Conservation (phyloP, 805 yeast genomes). For the Nakazawaea ishiwadae region DNA sequence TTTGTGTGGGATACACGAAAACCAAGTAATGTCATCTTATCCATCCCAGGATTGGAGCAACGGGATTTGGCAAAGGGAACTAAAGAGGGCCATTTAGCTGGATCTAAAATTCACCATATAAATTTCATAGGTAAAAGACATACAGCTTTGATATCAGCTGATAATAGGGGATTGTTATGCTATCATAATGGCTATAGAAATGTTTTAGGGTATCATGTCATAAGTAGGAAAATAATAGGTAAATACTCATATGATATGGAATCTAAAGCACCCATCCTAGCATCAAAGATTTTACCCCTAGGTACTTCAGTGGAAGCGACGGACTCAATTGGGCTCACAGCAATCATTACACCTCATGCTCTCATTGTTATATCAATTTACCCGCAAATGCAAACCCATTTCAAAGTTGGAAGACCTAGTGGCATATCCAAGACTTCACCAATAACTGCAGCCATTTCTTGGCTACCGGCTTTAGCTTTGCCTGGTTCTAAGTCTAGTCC, state of each 20-base stretch:
- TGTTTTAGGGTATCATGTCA: constrained; percentile 44
- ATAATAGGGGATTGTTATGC: constrained; percentile 51
- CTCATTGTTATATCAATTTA: constrained; percentile 51
- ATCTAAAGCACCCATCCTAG: constrained; percentile 24
- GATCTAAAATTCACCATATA: constrained; percentile 37
- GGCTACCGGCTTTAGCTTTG: constrained; percentile 54
- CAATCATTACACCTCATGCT: constrained; percentile 49
- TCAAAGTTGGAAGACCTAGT: constrained; percentile 46
- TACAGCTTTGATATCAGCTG: constrained; percentile 53
- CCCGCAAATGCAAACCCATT: constrained; percentile 48
- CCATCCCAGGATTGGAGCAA: constrained; percentile 24
- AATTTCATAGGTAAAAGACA: constrained; percentile 46
- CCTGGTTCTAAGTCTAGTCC: constrained; percentile 22
- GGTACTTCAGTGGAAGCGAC: constrained; percentile 51
- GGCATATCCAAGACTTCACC: constrained; percentile 24
- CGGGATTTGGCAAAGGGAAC: constrained; percentile 17
- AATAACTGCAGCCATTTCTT: constrained; percentile 43
- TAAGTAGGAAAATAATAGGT: constrained; percentile 51
- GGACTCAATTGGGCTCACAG: constrained; percentile 56
- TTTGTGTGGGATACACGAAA: constrained; percentile 59
- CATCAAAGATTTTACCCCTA: constrained; percentile 50
- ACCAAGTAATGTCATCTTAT: constrained; percentile 23
- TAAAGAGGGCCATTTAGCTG: constrained; percentile 31
- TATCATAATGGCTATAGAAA: constrained; percentile 61
- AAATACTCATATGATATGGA: constrained; percentile 23